Base-by-base conservation (phyloP, 202 grass and related monocot species). In the Schoenoplectus triqueter region DNA sequence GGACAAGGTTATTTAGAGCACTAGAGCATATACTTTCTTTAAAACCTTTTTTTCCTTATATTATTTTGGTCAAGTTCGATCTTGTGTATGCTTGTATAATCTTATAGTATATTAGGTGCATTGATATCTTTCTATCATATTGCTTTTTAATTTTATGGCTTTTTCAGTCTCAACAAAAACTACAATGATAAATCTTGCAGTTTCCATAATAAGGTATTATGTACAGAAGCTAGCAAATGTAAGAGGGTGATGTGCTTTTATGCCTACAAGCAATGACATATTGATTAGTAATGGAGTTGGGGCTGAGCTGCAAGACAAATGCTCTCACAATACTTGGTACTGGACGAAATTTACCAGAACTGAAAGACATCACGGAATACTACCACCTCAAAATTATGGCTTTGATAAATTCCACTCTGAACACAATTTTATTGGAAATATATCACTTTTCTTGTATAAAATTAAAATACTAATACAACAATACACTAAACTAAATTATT, bases 81-180 rank as follows among this genome's bases (percentile, higher is more conserved):
- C 81, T 59, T 83, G 81, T 82, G 80, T 71, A 83, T 83, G 81
- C 50, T 71, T 83, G 81, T 83, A 83, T 83, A 79, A 79, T 79
- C 52, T 31, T 62, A 61, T 62, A 83, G 81, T 56, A 67, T 48
- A 64, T 50, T 83, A 83, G 64, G 9, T 45, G 15, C 13, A 67
- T 69, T 68, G 20, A 20, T 82, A 3, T 74, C 48, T 54, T 74
- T 21, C 6, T 64, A 6, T 63, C 59, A 60, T 14, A 8, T 79
- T 79, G 41, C 3, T 7, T 0, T 80, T 7, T 39, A 42, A 82
- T 66, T 41, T 13, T 15, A 60, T 20, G 9, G 74, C 41, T 57
- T 60, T 78, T 78, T 10, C 7, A 39, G 2, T 8, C 59, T 78
- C 22, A 10, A 41, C 54, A 22, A 72, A 71, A 47, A 48, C 10